phyloP scores from a whole-genome alignment of 2,329 filamentous ascomycete genomes.

The Amauroascus verrucosus region DNA sequence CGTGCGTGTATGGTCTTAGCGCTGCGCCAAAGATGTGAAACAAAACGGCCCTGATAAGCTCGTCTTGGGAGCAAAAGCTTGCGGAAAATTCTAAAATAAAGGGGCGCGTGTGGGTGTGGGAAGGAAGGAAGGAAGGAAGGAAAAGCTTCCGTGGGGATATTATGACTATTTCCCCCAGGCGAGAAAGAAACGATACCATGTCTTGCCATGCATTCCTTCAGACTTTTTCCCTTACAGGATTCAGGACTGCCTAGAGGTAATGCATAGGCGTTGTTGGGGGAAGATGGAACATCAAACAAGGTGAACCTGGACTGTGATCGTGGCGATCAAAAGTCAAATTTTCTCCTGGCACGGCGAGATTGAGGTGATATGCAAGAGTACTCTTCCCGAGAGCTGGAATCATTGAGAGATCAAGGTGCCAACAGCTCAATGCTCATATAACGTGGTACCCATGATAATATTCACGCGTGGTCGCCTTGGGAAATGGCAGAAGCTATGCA shows the following conservation, averaged over 20 bases:
- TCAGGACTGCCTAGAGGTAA: no score
- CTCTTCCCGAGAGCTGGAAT: background rate
- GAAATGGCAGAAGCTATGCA: background rate
- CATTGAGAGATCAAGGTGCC: background rate
- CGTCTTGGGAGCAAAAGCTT: conserved; percentile 2
- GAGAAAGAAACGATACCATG: no score
- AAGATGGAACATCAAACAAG: conserved; percentile 7
- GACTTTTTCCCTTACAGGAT: background rate
- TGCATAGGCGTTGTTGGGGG: no score
- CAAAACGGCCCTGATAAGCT: background rate
- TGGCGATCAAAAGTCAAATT: conserved; percentile 4
- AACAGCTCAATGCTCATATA: background rate
- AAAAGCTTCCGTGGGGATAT: background rate
- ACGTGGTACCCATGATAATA: background rate
- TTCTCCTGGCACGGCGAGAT: background rate
- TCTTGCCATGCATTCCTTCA: no score
- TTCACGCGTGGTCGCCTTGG: background rate
- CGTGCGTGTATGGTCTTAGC: no score
- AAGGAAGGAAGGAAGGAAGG: no score
- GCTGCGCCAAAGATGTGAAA: background rate
- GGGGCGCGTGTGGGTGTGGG: background rate
- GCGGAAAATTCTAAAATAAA: background rate
- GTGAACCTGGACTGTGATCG: background rate
- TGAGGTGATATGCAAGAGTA: background rate
- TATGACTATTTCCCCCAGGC: no score